Evolutionary conservation across 352 stramenopile species (phyloP), one percentile per base, ranked within the genome.

Genomic region (Phytopythium mirpurense): DNA sequence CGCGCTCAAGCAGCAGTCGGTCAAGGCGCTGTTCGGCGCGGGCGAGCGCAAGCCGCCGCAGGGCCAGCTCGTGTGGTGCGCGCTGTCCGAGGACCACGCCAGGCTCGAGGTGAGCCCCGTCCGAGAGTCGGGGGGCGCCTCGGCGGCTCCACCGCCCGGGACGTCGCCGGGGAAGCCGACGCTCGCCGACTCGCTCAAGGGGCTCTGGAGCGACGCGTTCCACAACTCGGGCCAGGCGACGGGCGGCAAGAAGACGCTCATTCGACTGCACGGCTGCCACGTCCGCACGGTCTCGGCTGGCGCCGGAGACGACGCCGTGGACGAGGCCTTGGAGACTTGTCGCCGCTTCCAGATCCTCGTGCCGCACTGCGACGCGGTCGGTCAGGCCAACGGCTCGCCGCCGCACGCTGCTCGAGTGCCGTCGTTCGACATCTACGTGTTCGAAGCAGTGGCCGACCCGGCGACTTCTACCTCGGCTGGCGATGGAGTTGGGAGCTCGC

Each of bases 41-140:
- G 56, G 24, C 7, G 34, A 44, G 11, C 21, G n/a, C 19, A 54
- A 50, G 35, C 24, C 37, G 15, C 7, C 57, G n/a, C n/a, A n/a
- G 5, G 54, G 60, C 0, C 74, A 84, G 35, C 45, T 68, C 14
- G 67, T 86, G 45, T 78, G 72, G 55, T 83, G 75, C 19, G 72
- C 63, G 27, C 55, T 86, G n/a, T 84, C 63, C 0, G 77, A 88
- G 49, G 74, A 86, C 24, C 65, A 79, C 34, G 69, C 68, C n/a
- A 80, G 68, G 49, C 57, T 86, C 9, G 74, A 88, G 53, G 68
- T 88, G 55, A 62, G 63, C 1, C 72, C 71, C 10, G 51, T 69
- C 2, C 58, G 62, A 24, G 59, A 64, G 26, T 29, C n/a, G 24
- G 16, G 41, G 15, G 49, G 37, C 31, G 3, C 43, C 27, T 12